Evolutionary conservation across 805 yeast species (phyloP), one percentile per base, ranked within the genome.

Genomic region (Candida gorgasii): DNA sequence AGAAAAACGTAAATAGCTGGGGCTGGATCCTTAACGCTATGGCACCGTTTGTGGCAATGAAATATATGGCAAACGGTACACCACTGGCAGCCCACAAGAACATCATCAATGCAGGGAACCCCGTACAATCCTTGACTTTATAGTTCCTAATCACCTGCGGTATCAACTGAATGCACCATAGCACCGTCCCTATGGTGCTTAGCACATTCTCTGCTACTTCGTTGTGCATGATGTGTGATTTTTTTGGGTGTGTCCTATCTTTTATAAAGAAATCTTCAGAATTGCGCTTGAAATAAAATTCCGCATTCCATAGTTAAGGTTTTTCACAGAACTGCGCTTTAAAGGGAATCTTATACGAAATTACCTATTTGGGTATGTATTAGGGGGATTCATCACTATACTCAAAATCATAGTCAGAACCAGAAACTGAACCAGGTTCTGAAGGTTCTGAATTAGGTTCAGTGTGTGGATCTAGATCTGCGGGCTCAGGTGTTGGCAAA

Each of bases 91-190:
- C 80, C 96, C 97, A 90, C 17, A 89, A 62, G 44, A 88, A 76
- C 79, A 88, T 75, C 96, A 92, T 89, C 26, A 76, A n/a, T 4
- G 90, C 89, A 1, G 96, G 96, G 8, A 90, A 65, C 0, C 98
- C 97, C 19, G 82, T 85, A 45, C 95, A 86, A 57, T 89, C 80
- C 54, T 92, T 89, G 7, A 76, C 75, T 44, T 73, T 72, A 66
- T 77, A 89, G 58, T 92, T 90, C 58, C 80, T 72, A 44, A 80
- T 70, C 35, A 90, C 82, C 49, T 87, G 98, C 1, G 97, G 97
- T 1, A 89, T 72, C 49, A 92, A 67, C 64, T 92, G 97, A 49
- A 90, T 68, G 61, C 97, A 90, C 97, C 97, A 92, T 44, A 86
- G 75, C 1, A 90, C 80, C 0, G 98, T 92, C 5, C 96, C 97